Evolutionary conservation across 1,284 basidiomycete species (phyloP).

Genomic region (Ustilago shanxiensis): DNA sequence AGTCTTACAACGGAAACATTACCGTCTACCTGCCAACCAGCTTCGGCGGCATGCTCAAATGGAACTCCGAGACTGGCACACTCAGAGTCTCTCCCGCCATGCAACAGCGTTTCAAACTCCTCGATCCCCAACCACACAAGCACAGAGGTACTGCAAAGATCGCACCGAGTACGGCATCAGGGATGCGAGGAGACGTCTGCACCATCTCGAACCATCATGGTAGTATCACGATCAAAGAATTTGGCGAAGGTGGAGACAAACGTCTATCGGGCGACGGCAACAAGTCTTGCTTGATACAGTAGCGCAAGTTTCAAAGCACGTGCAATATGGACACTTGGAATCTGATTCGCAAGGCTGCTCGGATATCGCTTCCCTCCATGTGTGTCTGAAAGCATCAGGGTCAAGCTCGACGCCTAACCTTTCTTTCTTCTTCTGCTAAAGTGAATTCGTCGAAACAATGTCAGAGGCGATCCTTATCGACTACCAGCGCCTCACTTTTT

Average conservation of each 20-base stretch:
- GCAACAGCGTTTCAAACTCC: slow-evolving; percentile 34
- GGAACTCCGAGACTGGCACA: slow-evolving; percentile 55
- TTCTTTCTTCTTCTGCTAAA: no score
- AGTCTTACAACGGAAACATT: slow-evolving; percentile 50
- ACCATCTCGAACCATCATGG: slow-evolving; percentile 42
- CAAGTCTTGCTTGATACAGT: slow-evolving; percentile 31
- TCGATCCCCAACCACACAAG: slow-evolving; percentile 50
- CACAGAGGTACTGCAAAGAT: slow-evolving; percentile 57
- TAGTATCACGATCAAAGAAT: slow-evolving; percentile 42
- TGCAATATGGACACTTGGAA: slow-evolving; percentile 4
- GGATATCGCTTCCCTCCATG: not conserved
- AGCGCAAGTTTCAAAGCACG: not conserved
- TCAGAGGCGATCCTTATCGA: no score
- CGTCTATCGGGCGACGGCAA: not conserved
- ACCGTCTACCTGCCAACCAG: slow-evolving; percentile 50
- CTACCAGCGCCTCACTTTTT: not conserved
- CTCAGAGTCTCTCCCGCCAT: slow-evolving; percentile 52
- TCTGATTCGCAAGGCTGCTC: not conserved
- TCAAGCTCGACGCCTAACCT: not conserved
- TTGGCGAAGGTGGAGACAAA: slow-evolving; percentile 15
- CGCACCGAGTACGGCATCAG: slow-evolving; percentile 40
- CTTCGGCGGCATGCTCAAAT: slow-evolving; percentile 60
- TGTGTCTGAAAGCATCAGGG: not conserved
- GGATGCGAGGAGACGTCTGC: slow-evolving; percentile 52
- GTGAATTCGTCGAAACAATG: no score